Percentiles rank a stretch among this genome's conserved stretches.
These are phyloP conservation scores for Salix brachista DNA, from an alignment of 345 rosid genomes.

Conservation along the genomic window DNA sequence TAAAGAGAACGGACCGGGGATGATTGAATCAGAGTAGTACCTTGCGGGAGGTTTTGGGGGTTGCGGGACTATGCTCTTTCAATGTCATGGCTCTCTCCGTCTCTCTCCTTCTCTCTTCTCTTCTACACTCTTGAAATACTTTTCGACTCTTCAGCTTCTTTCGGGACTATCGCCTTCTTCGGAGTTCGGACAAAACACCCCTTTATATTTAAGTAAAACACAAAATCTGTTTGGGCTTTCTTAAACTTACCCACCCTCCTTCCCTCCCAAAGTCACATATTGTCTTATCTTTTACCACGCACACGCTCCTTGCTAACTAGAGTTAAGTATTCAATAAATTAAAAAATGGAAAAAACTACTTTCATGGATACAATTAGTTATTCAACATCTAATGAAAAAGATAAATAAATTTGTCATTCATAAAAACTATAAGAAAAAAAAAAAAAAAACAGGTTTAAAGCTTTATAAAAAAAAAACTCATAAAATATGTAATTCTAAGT, in stretches of 20 bases:
- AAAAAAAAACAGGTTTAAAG: too few species aligned
- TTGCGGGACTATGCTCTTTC: slow-evolving; percentile 6
- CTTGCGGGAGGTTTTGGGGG: slow-evolving; percentile 22
- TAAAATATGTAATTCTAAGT: too few species aligned
- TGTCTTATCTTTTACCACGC: not conserved
- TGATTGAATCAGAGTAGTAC: not conserved
- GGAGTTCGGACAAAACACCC: not conserved
- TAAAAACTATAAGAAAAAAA: too few species aligned
- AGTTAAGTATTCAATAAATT: not conserved
- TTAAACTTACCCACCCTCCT: not conserved
- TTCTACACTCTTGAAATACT: not conserved
- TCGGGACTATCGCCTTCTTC: not conserved
- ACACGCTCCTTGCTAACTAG: not conserved
- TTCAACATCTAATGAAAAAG: too few species aligned
- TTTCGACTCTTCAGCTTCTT: not conserved
- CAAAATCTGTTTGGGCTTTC: not conserved
- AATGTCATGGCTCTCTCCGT: not conserved
- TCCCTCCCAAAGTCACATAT: not conserved
- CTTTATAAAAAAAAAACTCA: too few species aligned
- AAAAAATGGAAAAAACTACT: too few species aligned
- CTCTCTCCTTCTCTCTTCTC: not conserved
- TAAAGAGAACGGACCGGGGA: not conserved
- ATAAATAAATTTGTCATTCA: too few species aligned
- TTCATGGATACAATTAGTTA: too few species aligned
- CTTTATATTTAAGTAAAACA: not conserved